phyloP scores from a whole-genome alignment of 2,329 filamentous ascomycete species.

The Xylariales sp. region DNA sequence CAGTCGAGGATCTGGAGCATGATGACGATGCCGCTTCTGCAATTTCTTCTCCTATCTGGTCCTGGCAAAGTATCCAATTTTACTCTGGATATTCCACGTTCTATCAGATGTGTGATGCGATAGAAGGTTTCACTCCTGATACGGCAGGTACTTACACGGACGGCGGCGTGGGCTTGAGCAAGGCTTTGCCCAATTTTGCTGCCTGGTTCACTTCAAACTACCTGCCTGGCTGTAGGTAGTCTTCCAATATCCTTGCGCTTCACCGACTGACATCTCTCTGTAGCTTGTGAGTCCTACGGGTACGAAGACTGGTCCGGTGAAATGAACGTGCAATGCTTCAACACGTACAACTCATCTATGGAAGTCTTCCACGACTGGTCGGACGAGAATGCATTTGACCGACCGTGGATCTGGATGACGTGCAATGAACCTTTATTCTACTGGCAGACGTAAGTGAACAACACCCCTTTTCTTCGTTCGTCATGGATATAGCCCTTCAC shows the following conservation, averaged over 20 bases:
- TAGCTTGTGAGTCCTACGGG: constrained; percentile 38
- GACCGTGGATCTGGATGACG: constrained; percentile 57
- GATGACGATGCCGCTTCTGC: constrained; percentile 47
- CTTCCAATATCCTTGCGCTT: not conserved
- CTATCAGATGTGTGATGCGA: constrained; percentile 29
- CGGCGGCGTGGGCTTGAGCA: constrained; percentile 45
- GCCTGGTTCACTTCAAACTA: constrained; percentile 42
- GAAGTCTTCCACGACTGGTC: constrained; percentile 46
- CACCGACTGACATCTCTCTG: not conserved
- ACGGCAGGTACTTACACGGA: constrained; percentile 21
- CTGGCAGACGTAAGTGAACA: constrained; percentile 44
- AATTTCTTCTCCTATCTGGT: constrained; percentile 20
- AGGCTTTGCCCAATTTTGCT: constrained; percentile 50
- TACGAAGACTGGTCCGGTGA: constrained; percentile 39
- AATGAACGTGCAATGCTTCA: constrained; percentile 43
- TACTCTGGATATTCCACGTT: constrained; percentile 29
- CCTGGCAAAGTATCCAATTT: constrained; percentile 33
- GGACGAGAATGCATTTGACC: constrained; percentile 39
- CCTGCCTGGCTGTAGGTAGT: constrained; percentile 42
- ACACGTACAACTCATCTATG: constrained; percentile 47
- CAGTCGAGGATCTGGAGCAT: constrained; percentile 41
- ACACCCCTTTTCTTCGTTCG: not conserved
- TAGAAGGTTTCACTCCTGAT: constrained; percentile 28
- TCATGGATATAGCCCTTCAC: not conserved
- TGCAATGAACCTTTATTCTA: constrained; percentile 59